Percentiles rank a stretch among this genome's conserved stretches.
Conservation (phyloP, 2,329 filamentous ascomycete species). For the Pseudogymnoascus sp. region DNA sequence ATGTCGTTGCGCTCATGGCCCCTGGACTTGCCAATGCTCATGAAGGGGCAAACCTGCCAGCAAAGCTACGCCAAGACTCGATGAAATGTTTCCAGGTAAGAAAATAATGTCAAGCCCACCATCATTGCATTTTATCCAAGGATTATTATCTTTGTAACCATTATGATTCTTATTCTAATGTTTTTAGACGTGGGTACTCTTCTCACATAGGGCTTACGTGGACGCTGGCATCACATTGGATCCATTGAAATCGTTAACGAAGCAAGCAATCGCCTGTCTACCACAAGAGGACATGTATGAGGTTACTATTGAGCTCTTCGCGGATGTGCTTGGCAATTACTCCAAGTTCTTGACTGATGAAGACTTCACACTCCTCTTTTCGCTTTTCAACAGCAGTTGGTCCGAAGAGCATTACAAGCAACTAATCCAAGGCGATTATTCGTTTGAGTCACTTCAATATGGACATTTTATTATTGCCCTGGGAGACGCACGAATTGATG, state of each 20-base stretch:
- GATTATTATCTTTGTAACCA: slow-evolving; percentile 10
- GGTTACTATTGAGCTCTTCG: slow-evolving; percentile 55
- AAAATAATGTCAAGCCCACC: slow-evolving; percentile 14
- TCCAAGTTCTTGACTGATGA: slow-evolving; percentile 52
- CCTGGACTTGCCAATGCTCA: slow-evolving; percentile 32
- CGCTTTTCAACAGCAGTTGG: slow-evolving; percentile 56
- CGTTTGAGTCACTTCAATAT: slow-evolving; percentile 58
- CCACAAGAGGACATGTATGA: slow-evolving; percentile 51
- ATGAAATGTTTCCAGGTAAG: slow-evolving; percentile 55
- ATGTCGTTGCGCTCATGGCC: slow-evolving; percentile 42
- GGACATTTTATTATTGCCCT: slow-evolving; percentile 62
- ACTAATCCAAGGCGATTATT: slow-evolving; percentile 52
- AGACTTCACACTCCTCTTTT: slow-evolving; percentile 50
- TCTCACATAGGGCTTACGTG: slow-evolving; percentile 58
- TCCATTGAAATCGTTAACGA: slow-evolving; percentile 53
- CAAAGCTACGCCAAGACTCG: slow-evolving; percentile 44
- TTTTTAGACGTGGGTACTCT: slow-evolving; percentile 62
- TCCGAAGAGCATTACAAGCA: slow-evolving; percentile 47
- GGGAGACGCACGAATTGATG: slow-evolving; percentile 56
- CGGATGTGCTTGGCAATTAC: slow-evolving; percentile 58
- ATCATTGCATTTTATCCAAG: background rate
- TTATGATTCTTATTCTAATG: slow-evolving; percentile 12
- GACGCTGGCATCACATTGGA: slow-evolving; percentile 50
- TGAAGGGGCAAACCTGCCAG: slow-evolving; percentile 36
- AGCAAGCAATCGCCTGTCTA: slow-evolving; percentile 54